A percentile compares a stretch with the other conserved stretches of the same genome.
phyloP scores from a whole-genome alignment of 208 protist genomes.

The Leishmania gerbilli region DNA sequence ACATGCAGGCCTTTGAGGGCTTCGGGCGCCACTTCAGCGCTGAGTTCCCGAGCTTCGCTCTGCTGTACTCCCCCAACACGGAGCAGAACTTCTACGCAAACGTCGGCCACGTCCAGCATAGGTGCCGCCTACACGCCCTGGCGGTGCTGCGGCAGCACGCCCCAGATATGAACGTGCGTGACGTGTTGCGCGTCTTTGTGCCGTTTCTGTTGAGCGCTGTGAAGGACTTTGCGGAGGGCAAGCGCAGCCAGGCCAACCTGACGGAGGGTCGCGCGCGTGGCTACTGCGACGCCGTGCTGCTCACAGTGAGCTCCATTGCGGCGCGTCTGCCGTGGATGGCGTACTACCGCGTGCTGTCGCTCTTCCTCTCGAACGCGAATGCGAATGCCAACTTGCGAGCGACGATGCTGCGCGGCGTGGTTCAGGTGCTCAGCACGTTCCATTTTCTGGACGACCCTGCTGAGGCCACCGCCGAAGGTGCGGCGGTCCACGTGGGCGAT shows the following conservation, averaged over 20 bases:
- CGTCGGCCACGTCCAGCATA: conserved; percentile 80
- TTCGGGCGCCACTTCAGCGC: conserved; percentile 62
- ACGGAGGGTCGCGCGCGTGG: conserved; percentile 84
- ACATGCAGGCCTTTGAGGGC: conserved; percentile 75
- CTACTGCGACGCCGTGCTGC: conserved; percentile 81
- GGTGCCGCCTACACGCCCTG: conserved; percentile 82
- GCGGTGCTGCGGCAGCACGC: conserved; percentile 59
- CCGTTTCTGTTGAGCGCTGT: conserved; percentile 84
- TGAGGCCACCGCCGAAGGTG: background rate
- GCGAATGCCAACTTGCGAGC: conserved; percentile 65
- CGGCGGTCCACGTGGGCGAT: background rate
- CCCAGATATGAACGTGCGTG: conserved; percentile 59
- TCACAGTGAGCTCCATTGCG: conserved; percentile 70
- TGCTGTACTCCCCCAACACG: conserved; percentile 73
- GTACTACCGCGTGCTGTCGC: conserved; percentile 84
- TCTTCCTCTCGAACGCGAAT: conserved; percentile 79
- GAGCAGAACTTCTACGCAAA: conserved; percentile 88
- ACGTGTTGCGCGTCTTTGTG: conserved; percentile 86
- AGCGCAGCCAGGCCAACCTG: conserved; percentile 76
- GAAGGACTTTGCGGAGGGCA: conserved; percentile 89
- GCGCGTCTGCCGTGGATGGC: conserved; percentile 83
- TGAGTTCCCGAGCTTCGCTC: conserved; percentile 72
- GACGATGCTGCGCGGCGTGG: conserved; percentile 86
- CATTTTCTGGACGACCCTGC: conserved; percentile 67
- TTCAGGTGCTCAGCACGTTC: conserved; percentile 88